A percentile compares a stretch with the other conserved stretches of the same genome.
Conservation (phyloP, 169 alveolate species). For the Cryptosporidium muris region DNA sequence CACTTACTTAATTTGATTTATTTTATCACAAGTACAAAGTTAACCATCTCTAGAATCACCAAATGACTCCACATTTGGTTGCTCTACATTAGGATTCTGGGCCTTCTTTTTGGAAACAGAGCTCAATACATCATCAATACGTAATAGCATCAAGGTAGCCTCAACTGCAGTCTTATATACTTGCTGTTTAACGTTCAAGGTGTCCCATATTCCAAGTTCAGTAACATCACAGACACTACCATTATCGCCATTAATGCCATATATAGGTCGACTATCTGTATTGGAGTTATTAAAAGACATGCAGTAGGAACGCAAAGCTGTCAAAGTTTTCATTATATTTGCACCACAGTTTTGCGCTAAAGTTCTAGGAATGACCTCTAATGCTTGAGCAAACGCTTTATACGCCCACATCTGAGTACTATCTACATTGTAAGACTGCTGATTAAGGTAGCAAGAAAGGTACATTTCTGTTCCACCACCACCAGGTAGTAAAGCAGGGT, state of each 20-base stretch:
- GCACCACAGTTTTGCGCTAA: conserved; percentile 98
- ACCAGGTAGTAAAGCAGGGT: conserved; percentile 98
- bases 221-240: conserved; percentile 90
- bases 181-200: conserved; percentile 94
- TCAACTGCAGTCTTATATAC: conserved; percentile 96
- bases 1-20: no score
- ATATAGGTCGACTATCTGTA: conserved; percentile 14
- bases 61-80: conserved; percentile 42
- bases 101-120: conserved; percentile 85
- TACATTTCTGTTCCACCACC: conserved; percentile 99
- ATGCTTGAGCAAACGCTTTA: conserved; percentile 96
- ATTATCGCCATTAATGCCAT: conserved; percentile 94
- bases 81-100: conserved; percentile 20
- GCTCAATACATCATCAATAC: conserved; percentile 96
- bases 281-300: background rate
- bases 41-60: conserved; percentile 70
- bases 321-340: conserved; percentile 86
- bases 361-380: conserved; percentile 98
- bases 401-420: conserved; percentile 94
- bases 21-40: background rate
- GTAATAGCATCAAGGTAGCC: conserved; percentile 91
- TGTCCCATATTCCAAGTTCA: conserved; percentile 90
- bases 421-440: conserved; percentile 85
- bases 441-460: conserved; percentile 89
- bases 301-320: conserved; percentile 13